These are phyloP conservation scores for Scheffersomyces amazonensis DNA, from an alignment of 805 yeast species.

Conservation along the genomic window DNA sequence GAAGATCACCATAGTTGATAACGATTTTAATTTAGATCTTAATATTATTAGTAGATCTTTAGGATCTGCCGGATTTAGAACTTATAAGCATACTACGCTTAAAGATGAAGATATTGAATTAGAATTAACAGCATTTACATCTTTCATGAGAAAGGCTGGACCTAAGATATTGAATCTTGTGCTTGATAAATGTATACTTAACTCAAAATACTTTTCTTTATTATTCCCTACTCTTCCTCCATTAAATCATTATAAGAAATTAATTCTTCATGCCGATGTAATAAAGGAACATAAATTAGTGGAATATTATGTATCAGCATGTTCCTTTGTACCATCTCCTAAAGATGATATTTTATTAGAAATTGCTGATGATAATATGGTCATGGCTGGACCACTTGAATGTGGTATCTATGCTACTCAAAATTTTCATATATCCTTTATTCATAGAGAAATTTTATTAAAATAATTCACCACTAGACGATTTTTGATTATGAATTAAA, in stretches of 20 bases:
- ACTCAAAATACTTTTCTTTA: slow-evolving; percentile 5
- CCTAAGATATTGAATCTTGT: slow-evolving; percentile 22
- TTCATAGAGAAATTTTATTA: slow-evolving; percentile 21
- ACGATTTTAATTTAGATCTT: slow-evolving; percentile 13
- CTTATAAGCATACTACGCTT: slow-evolving; percentile 1
- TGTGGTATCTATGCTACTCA: slow-evolving; percentile 33
- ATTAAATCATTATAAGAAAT: slow-evolving; percentile 4
- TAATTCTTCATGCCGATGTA: slow-evolving; percentile 37
- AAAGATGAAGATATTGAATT: slow-evolving; percentile 12
- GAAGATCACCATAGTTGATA: slow-evolving; percentile 12
- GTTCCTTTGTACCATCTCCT: slow-evolving; percentile 32
- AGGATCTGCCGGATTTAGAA: slow-evolving; percentile 22
- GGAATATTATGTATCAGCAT: slow-evolving; percentile 38
- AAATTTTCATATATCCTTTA: slow-evolving; percentile 41
- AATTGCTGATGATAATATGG: slow-evolving; percentile 14
- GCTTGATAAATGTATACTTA: slow-evolving; percentile 12
- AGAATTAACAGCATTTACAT: slow-evolving; percentile 53
- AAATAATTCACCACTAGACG: not conserved
- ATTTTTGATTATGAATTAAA: not conserved
- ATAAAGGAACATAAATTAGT: slow-evolving; percentile 50
- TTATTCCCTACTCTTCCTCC: slow-evolving; percentile 2
- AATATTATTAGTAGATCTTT: slow-evolving; percentile 19
- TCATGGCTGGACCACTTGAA: slow-evolving; percentile 24
- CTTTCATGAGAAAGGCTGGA: slow-evolving; percentile 44
- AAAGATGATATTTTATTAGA: slow-evolving; percentile 14